Evolutionary conservation across 352 stramenopile species (phyloP), one percentile per base, ranked within the genome.

Genomic region (Chrysophaeum taylorii): DNA sequence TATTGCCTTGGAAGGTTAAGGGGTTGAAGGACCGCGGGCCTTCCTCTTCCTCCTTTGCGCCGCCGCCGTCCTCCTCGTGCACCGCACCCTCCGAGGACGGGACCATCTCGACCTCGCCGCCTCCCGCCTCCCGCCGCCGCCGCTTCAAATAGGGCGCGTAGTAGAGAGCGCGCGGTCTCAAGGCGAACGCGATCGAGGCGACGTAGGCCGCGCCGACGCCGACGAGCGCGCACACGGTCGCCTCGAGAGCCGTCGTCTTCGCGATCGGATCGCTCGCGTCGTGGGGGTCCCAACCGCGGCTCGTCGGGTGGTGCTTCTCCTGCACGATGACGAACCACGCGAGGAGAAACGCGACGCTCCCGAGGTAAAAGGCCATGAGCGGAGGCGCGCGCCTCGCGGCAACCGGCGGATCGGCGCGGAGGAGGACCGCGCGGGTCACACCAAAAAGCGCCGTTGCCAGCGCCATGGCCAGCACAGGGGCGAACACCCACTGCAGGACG

Each of bases 301-400:
- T 62, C 27, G 35, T 25, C 23, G 50, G 50, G 27, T 62, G 50
- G 50, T 37, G 25, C 50, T 62, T 25, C 50, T 62, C 27, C 50
- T 62, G 50, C 9, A 62, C 50, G 23, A 62, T 21, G 50, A 62
- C n/a, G 50, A 62, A 62, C 50, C 50, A 62, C 4, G 50, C 50
- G 27, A 62, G 50, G 23, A 31, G 25, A 31, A 62, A 62, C 4
- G 50, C 23, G 50, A 62, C 27, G n/a, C 2, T 31, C 25, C 50
- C 50, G 27, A 62, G n/a, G 50, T 7, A 4, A 2, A 62, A 36
- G 50, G 50, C 50, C 50, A 62, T 62, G n/a, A 37, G 5, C 4
- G 50, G 15, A 25, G 50, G 50, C 50, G 50, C 50, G 50, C 50
- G 50, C 4, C 27, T 4, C 4, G 38, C 9, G 4, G 50, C 50